These are phyloP conservation scores for Cordyceps farinosa DNA, from an alignment of 2,329 filamentous ascomycete species.

Conservation along the genomic window DNA sequence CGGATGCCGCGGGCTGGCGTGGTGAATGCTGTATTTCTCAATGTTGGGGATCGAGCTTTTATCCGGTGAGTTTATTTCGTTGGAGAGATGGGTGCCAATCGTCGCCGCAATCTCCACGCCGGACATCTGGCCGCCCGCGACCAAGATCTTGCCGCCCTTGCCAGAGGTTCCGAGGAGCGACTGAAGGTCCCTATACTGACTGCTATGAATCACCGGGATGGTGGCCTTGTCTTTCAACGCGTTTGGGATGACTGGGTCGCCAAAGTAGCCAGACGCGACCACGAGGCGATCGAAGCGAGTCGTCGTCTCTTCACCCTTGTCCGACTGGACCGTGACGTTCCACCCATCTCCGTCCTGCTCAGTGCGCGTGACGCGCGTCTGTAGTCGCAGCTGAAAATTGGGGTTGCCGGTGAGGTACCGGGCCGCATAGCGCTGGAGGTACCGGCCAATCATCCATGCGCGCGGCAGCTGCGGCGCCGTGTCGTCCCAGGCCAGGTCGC, in stretches of 20 bases:
- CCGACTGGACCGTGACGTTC: conserved; percentile 38
- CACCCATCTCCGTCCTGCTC: conserved; percentile 37
- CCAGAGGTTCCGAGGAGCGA: conserved; percentile 40
- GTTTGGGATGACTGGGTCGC: conserved; percentile 51
- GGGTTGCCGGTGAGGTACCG: conserved; percentile 48
- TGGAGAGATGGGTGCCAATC: conserved; percentile 68
- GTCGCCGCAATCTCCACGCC: conserved; percentile 73
- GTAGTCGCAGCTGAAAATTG: conserved; percentile 45
- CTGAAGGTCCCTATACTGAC: conserved; percentile 56
- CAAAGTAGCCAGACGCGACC: conserved; percentile 74
- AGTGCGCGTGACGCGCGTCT: conserved; percentile 43
- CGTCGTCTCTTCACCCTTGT: conserved; percentile 39
- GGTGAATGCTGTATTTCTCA: conserved; percentile 58
- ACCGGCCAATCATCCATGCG: conserved; percentile 73
- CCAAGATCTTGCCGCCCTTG: conserved; percentile 58
- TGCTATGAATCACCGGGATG: conserved; percentile 64
- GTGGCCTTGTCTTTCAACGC: conserved; percentile 32
- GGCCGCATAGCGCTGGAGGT: conserved; percentile 62
- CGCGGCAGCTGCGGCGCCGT: conserved; percentile 63
- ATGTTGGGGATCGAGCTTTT: conserved; percentile 38
- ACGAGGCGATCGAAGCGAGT: conserved; percentile 67
- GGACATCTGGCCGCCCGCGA: conserved; percentile 80
- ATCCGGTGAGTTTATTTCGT: conserved; percentile 51
- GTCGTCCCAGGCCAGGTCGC: conserved; percentile 67
- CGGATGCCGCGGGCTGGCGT: conserved; percentile 65